Evolutionary conservation across 2,329 filamentous ascomycete species (phyloP).

Genomic region (Colletotrichum shisoi): DNA sequence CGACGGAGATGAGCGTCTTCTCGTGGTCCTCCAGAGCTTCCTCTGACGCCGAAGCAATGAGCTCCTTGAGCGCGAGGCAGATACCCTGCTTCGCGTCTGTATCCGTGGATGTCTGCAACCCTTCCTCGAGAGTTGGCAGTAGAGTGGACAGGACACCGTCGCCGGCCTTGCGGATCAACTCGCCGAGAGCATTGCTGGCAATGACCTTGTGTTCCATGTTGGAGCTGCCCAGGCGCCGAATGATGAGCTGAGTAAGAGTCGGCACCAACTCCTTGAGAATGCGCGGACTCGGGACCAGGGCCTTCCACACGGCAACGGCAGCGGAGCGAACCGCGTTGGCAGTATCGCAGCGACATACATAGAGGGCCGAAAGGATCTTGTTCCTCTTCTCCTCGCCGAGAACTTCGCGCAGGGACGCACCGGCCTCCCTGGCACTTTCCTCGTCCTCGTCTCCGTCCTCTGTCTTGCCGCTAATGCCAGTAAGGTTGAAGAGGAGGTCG

Average conservation of each 20-base stretch:
- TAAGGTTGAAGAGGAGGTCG: constrained; percentile 96
- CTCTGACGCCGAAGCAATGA: constrained; percentile 86
- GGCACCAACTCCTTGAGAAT: constrained; percentile 95
- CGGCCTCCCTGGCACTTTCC: constrained; percentile 80
- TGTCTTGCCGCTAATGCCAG: constrained; percentile 82
- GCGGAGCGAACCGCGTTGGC: constrained; percentile 88
- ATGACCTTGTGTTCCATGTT: constrained; percentile 99
- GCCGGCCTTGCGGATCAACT: constrained; percentile 95
- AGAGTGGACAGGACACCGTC: constrained; percentile 89
- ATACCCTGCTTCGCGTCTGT: constrained; percentile 96
- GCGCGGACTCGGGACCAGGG: constrained; percentile 86
- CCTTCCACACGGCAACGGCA: constrained; percentile 95
- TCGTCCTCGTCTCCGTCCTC: constrained; percentile 81
- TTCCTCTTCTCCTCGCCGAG: constrained; percentile 96
- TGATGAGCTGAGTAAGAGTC: constrained; percentile 92
- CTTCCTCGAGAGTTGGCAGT: constrained; percentile 90
- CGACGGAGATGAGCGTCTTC: constrained; percentile 91
- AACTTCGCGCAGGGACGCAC: constrained; percentile 89
- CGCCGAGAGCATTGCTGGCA: constrained; percentile 93
- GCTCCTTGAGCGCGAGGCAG: constrained; percentile 91
- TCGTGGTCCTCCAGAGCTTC: constrained; percentile 94
- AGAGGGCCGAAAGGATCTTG: constrained; percentile 95
- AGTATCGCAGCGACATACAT: constrained; percentile 97
- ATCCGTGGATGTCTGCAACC: constrained; percentile 85
- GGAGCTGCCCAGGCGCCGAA: constrained; percentile 88